phyloP scores from a whole-genome alignment of 441 rosid genomes.

The Pelargonium fulgidum region DNA sequence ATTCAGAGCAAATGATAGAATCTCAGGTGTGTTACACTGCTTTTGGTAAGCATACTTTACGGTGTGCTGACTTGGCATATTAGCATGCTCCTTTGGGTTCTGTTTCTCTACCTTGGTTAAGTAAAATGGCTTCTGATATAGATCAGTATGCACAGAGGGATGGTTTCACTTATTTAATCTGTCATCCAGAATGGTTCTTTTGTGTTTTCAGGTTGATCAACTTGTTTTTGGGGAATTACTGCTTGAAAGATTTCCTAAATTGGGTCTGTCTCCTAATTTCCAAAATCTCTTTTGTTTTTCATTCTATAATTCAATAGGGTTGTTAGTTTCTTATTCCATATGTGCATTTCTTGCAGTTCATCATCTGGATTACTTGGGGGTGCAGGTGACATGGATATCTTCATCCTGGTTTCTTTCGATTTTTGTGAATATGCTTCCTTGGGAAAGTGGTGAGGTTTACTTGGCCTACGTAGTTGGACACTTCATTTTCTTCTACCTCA shows the following conservation, averaged over 20 bases:
- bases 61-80: background rate
- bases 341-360: constrained; percentile 63
- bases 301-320: constrained; percentile 24
- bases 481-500: background rate
- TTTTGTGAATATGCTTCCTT: constrained; percentile 68
- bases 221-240: constrained; percentile 69
- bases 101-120: background rate
- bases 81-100: background rate
- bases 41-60: constrained; percentile 1
- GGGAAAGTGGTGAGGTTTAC: constrained; percentile 65
- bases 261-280: constrained; percentile 49
- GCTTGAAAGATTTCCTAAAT: constrained; percentile 82
- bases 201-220: constrained; percentile 55
- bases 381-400: constrained; percentile 73
- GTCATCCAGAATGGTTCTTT: background rate
- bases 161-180: too few relatives aligned
- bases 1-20: constrained; percentile 63
- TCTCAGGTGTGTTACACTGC: constrained; percentile 45
- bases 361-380: constrained; percentile 89
- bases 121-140: background rate
- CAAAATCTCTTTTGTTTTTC: constrained; percentile 14
- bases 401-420: constrained; percentile 77
- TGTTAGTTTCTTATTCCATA: constrained; percentile 36
- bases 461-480: constrained; percentile 17
- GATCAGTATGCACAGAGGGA: too few relatives aligned